Evolutionary conservation across 2,329 filamentous ascomycete species (phyloP).

Genomic region (Fusarium concolor): DNA sequence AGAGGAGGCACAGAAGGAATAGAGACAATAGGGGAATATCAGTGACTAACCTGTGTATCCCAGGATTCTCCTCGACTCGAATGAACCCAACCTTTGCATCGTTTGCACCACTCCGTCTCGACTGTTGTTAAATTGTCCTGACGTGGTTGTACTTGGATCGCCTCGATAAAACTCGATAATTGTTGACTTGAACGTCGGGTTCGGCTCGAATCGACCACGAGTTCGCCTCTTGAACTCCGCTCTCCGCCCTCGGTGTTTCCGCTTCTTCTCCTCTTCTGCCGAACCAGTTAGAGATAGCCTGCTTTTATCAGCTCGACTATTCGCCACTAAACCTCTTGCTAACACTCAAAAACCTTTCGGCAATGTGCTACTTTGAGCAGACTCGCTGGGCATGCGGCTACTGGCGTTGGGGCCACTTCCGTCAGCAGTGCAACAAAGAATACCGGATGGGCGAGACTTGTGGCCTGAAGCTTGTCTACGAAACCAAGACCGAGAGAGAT

Average conservation of each 20-base stretch:
- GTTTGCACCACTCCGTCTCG: constrained; percentile 10
- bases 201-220: constrained; percentile 35
- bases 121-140: constrained; percentile 8
- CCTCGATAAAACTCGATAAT: constrained; percentile 20
- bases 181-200: constrained; percentile 25
- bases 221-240: constrained; percentile 34
- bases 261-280: constrained; percentile 33
- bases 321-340: constrained; percentile 24
- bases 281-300: constrained; percentile 18
- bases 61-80: constrained; percentile 13
- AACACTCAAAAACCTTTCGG: constrained; percentile 44
- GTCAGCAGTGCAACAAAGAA: constrained; percentile 92
- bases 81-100: constrained; percentile 23
- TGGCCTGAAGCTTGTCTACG: constrained; percentile 89
- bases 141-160: constrained; percentile 6
- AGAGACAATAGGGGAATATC: constrained; percentile 4
- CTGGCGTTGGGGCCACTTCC: constrained; percentile 95
- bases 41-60: constrained; percentile 30
- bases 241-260: constrained; percentile 27
- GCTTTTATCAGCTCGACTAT: constrained; percentile 9
- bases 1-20: constrained; percentile 8
- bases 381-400: constrained; percentile 86
- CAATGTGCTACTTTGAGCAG: constrained; percentile 97
- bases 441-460: constrained; percentile 97
- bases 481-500: constrained; percentile 71